Evolutionary conservation across 495 filamentous ascomycete genomes (phyloP), one percentile per base, ranked within the genome.

Genomic region (Aspergillus homomorphus): DNA sequence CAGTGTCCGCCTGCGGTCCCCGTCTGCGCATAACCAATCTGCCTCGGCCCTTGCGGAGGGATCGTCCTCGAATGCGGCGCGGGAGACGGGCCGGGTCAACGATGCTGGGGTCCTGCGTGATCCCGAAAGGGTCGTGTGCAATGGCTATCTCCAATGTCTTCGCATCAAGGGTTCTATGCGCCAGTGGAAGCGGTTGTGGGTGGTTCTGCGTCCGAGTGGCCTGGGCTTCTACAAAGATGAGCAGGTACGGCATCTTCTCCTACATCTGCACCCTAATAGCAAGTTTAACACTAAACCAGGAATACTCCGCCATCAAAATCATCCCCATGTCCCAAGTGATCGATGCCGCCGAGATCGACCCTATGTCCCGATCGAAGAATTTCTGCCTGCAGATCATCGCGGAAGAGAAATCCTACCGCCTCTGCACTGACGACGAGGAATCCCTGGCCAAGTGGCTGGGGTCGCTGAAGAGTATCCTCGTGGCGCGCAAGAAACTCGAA

Each of bases 101-200:
- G 76, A 74, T 2, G 73, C 80, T 23, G 78, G 81, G 28, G 75
- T 80, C 52, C 64, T 87, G 20, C 79, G 82, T 30, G 84, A 91
- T 65, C 82, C 77, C 61, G 87, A 89, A 61, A 79, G 92, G 30
- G 88, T 98, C 19, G 82, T 97, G 45, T 96, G 90, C 82, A 91
- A 97, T 69, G 91, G 93, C 19, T 93, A 91, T 76, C 83, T 97
- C 42, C 88, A 90, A 70, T 87, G 89, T 59, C 82, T 96, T 23
- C 91, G 89, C 59, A 88, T 87, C 59, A 92, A 92, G 63, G 80
- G 88, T n/a, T 90, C 89, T 6, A 87, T 98, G 42, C 86, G 88
- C 33, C 90, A 94, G 65, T 98, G 94, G 94, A 97, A 96, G 77
- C 88, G 89, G 60, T 79, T 90, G 30, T 98, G 94, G 94, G 87